Conservation (phyloP, 352 stramenopile genomes). For the Globisporangium ultimum region DNA sequence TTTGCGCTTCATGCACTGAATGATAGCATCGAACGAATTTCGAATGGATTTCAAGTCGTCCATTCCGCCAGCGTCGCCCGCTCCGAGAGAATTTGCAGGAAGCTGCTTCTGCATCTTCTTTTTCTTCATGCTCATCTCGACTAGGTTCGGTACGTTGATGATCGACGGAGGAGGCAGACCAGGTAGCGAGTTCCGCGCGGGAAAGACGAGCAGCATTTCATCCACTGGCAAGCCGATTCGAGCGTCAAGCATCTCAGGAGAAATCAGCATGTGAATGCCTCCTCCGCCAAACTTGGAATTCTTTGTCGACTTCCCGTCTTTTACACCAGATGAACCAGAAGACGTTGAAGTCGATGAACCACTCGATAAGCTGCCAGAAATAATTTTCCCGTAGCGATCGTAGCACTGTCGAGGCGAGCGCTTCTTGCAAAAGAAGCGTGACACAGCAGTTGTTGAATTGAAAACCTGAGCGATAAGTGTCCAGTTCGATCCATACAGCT, state of each 20-base stretch:
- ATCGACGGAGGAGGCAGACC: conserved; percentile 69
- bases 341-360: conserved; percentile 4
- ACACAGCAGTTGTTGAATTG: conserved; percentile 69
- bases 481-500: conserved; percentile 86
- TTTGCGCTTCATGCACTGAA: conserved; percentile 86
- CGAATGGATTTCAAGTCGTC: conserved; percentile 79
- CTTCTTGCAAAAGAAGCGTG: conserved; percentile 70
- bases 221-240: conserved; percentile 53
- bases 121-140: conserved; percentile 50
- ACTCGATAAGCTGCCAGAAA: conserved; percentile 43
- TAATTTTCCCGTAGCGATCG: conserved; percentile 81
- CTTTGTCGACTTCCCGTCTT: conserved; percentile 36
- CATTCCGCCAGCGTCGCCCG: conserved; percentile 24
- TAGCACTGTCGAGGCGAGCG: conserved; percentile 82
- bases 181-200: conserved; percentile 43
- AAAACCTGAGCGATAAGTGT: conserved; percentile 84
- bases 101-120: conserved; percentile 40
- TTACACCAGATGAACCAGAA: conserved; percentile 13
- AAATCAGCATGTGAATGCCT: conserved; percentile 29
- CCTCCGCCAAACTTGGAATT: conserved; percentile 36
- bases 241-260: conserved; percentile 43
- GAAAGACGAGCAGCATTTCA: conserved; percentile 60
- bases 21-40: conserved; percentile 78
- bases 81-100: conserved; percentile 5
- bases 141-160: conserved; percentile 36